phyloP scores from a whole-genome alignment of 768 basidiomycete species.

The Pleurotus eryngii region DNA sequence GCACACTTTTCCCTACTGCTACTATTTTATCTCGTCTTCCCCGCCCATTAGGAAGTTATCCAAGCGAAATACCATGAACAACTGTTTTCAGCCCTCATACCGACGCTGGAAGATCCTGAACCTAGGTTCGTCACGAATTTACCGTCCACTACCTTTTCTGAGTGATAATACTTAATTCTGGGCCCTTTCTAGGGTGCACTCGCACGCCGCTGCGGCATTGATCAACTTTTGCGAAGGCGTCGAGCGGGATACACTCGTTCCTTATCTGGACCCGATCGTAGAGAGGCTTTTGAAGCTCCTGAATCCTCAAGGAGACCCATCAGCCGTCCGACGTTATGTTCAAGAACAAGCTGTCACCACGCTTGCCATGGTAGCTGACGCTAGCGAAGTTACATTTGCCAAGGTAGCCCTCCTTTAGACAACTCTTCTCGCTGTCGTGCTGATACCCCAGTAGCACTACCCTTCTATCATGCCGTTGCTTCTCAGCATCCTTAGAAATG shows the following conservation, averaged over 20 bases:
- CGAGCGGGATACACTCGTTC: constrained; percentile 64
- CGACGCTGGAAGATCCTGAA: constrained; percentile 72
- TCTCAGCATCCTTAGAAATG: constrained; percentile 70
- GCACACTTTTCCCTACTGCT: too few relatives aligned
- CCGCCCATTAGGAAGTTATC: constrained; percentile 56
- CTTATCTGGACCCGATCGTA: constrained; percentile 80
- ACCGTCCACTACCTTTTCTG: neutral
- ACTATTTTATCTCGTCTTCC: too few relatives aligned
- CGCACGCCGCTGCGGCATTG: constrained; percentile 83
- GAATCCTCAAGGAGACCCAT: constrained; percentile 47
- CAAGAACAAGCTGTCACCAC: constrained; percentile 89
- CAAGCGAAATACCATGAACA: constrained; percentile 67
- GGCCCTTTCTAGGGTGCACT: constrained; percentile 59
- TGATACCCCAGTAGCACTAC: constrained; percentile 52
- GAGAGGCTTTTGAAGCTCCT: constrained; percentile 66
- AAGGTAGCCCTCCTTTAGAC: constrained; percentile 41
- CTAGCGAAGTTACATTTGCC: constrained; percentile 73
- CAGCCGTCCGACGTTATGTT: constrained; percentile 53
- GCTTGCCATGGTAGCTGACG: constrained; percentile 86
- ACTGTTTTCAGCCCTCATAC: constrained; percentile 68
- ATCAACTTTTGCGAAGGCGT: constrained; percentile 93
- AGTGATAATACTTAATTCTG: neutral
- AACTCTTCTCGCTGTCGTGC: neutral
- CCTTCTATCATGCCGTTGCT: constrained; percentile 77
- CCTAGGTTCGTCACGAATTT: constrained; percentile 44